Evolutionary conservation across 2,329 filamentous ascomycete genomes (phyloP).

Genomic region (Fusarium sp.): DNA sequence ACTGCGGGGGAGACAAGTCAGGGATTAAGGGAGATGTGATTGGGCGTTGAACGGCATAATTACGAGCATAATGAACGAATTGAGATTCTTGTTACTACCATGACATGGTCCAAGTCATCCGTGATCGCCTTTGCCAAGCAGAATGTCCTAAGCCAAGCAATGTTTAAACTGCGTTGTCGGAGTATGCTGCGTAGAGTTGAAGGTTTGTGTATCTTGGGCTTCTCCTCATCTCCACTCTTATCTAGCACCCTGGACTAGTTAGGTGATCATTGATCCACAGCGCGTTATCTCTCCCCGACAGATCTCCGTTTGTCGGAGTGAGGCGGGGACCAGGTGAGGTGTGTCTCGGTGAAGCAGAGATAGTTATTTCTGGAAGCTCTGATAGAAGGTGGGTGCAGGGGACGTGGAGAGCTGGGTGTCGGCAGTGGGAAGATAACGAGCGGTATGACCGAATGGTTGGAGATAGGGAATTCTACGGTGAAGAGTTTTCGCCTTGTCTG

Average conservation of each 20-base stretch:
- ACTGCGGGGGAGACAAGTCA: constrained; percentile 19
- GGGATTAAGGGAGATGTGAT: constrained; percentile 16
- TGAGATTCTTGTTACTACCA: constrained; percentile 11
- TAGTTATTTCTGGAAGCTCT: constrained; percentile 29
- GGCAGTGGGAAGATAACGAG: neutral
- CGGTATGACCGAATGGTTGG: neutral
- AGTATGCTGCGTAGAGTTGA: constrained; percentile 4
- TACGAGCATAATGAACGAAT: constrained; percentile 31
- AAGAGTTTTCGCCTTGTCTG: constrained; percentile 2
- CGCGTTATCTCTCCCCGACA: constrained; percentile 25
- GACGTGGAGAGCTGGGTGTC: neutral
- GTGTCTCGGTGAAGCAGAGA: constrained; percentile 21
- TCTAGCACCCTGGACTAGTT: constrained; percentile 13
- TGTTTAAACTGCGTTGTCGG: constrained; percentile 21
- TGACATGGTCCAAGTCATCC: neutral
- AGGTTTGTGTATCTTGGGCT: neutral
- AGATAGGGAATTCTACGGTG: constrained; percentile 25
- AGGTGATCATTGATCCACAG: constrained; percentile 12
- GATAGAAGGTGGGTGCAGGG: constrained; percentile 19
- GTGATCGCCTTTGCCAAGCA: constrained; percentile 13
- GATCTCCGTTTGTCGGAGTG: constrained; percentile 26
- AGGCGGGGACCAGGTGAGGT: constrained; percentile 2
- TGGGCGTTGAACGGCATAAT: constrained; percentile 21
- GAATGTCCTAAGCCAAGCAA: neutral
- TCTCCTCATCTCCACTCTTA: constrained; percentile 33